Base-by-base conservation (phyloP, 345 rosid genomes). In the Lumnitzera racemosa region DNA sequence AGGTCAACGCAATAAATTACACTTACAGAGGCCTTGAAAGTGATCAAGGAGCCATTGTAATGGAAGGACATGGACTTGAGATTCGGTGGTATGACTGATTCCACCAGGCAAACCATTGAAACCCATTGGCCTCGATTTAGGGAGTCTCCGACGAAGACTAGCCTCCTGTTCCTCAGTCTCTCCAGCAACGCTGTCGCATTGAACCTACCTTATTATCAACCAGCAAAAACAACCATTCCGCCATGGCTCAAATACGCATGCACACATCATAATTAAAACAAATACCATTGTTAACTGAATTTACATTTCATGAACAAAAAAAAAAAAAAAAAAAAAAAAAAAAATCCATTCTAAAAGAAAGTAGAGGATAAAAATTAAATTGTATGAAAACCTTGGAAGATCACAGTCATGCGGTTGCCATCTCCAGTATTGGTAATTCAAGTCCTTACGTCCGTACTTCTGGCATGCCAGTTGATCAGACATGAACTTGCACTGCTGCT, bases 51-150 rank as follows among this genome's bases (percentile, higher is more conserved):
- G 27, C 82, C 89, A 56, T 89, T 87, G 46, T 69, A 90, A 61
- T 83, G 80, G 31, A 62, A 61, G 67, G 80, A 76, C 83, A 81
- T 77, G 73, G 83, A 81, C 67, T 74, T 83, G 70, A 63, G 71
- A 24, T 65, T 65, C 2, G 80, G 73, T 70, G 81, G 78, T 57
- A 94, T 66, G 50, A 72, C 74, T 0, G 95, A 81, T 48, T 86
- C 89, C 61, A 82, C 80, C 72, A 94, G 73, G 73, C 97, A 94
- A 52, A 84, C 70, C 95, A 94, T 86, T 16, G 99, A 94, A 43
- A 88, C 84, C 99, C 99, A 90, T 24, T 94, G 97, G 66, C 83
- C 85, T 72, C 96, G 76, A 58, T 94, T 88, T 72, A 94, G 67
- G 5, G 99, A 94, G 62, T 94, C 99, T 47, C 95, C 97, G 10